Evolutionary conservation across 2,329 filamentous ascomycete species (phyloP).

Genomic region (Paecilomyces sp.): DNA sequence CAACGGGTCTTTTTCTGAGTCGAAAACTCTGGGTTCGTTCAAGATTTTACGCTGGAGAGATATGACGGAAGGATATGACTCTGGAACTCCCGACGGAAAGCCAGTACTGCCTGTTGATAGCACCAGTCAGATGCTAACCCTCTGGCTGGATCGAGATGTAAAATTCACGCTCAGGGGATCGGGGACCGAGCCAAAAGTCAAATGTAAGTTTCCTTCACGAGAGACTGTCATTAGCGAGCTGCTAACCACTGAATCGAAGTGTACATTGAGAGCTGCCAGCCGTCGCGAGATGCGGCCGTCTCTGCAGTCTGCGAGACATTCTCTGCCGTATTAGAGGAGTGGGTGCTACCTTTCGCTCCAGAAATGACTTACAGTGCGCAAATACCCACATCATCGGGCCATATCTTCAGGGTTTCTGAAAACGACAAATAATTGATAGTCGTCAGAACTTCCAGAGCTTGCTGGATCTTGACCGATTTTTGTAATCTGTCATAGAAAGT

Average conservation of each 20-base stretch:
- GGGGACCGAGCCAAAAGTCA: constrained; percentile 62
- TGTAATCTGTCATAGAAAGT: not conserved
- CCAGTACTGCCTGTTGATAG: constrained; percentile 51
- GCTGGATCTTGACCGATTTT: not conserved
- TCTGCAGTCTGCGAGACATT: constrained; percentile 31
- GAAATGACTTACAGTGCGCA: constrained; percentile 23
- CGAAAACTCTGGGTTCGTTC: constrained; percentile 43
- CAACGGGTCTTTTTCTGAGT: constrained; percentile 33
- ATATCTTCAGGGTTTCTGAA: not conserved
- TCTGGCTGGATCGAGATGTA: constrained; percentile 48
- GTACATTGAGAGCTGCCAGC: constrained; percentile 36
- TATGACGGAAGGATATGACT: constrained; percentile 55
- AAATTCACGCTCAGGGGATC: constrained; percentile 55
- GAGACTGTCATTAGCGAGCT: constrained; percentile 1
- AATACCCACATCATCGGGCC: not conserved
- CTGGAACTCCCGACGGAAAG: constrained; percentile 42
- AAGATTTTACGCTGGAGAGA: constrained; percentile 55
- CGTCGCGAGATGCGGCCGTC: constrained; percentile 27
- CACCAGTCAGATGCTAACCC: constrained; percentile 57
- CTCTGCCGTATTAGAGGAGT: constrained; percentile 28
- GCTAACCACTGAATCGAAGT: constrained; percentile 16
- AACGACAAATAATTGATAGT: not conserved
- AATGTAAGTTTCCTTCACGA: constrained; percentile 33
- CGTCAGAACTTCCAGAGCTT: not conserved
- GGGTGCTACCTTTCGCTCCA: constrained; percentile 31